These are phyloP conservation scores for Irpex sp. DNA, from an alignment of 1,284 basidiomycete genomes.

Conservation along the genomic window DNA sequence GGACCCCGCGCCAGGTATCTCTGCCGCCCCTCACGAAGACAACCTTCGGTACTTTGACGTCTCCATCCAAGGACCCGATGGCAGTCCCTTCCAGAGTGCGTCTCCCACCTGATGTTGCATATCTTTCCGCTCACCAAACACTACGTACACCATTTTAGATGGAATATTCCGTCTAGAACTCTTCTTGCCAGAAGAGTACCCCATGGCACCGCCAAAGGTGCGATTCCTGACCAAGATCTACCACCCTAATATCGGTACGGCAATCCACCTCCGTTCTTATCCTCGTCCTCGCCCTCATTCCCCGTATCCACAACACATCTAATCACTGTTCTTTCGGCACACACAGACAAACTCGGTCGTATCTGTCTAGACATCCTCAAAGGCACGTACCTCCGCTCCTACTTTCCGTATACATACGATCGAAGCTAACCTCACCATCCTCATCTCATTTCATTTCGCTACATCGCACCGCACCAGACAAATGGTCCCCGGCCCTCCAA, in stretches of 20 bases:
- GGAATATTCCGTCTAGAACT: conserved; percentile 95
- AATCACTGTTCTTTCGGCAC: neutral
- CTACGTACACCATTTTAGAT: conserved; percentile 42
- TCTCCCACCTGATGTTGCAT: conserved; percentile 12
- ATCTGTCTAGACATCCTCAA: conserved; percentile 99
- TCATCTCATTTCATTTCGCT: neutral
- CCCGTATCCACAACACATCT: conserved; percentile 1
- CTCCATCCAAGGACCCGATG: conserved; percentile 90
- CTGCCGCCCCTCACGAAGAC: conserved; percentile 92
- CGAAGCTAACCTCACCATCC: neutral
- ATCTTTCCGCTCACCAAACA: neutral
- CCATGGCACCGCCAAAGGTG: conserved; percentile 98
- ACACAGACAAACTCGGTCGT: conserved; percentile 90
- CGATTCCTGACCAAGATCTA: conserved; percentile 99
- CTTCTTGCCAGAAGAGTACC: conserved; percentile 98
- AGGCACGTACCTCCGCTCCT: conserved; percentile 42
- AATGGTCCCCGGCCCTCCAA: conserved; percentile 98
- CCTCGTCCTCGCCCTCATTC: neutral
- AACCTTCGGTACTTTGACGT: conserved; percentile 99
- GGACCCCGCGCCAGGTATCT: conserved; percentile 95
- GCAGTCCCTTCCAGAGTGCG: conserved; percentile 92
- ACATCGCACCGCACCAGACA: conserved; percentile 54
- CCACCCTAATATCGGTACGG: conserved; percentile 97
- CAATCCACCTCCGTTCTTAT: neutral
- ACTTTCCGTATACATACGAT: no score